Base-by-base conservation (phyloP, 495 filamentous ascomycete genomes). In the Penicillium verhagenii region DNA sequence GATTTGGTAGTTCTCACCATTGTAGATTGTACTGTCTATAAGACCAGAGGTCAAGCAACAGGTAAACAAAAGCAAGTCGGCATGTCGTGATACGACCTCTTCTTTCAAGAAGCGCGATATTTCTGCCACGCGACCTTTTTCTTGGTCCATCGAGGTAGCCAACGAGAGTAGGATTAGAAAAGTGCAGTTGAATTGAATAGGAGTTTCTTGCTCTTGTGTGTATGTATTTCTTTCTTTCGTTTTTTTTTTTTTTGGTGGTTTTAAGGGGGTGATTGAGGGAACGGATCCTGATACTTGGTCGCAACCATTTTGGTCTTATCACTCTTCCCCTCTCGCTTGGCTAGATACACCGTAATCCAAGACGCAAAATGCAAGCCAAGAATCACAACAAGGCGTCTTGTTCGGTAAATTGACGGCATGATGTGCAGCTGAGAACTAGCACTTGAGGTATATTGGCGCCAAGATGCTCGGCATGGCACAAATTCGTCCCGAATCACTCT, bases 1-100 rank as follows among this genome's bases (percentile, higher is more conserved):
- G 16, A n/a, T n/a, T 0, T 6, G 6, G 33, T n/a, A 6, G 14
- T 16, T 35, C 13, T 3, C 33, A 72, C 69, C 69, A 33, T 79
- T 77, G 59, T 79, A 82, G 38, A 79, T 71, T 5, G 76, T 79
- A 53, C 77, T 77, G 54, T 82, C 79, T 7, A 79, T 69, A 1
- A 82, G 61, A 5, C 79, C 79, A 0, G 78, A 79, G 13, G 61
- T 71, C 42, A 81, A 66, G 53, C 77, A 81, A 59, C 79, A 82
- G 21, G 66, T 66, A 18, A 78, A 66, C 16, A 82, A 61, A 11
- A 79, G 65, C 29, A 75, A 23, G 42, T 79, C 69, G 20, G 72
- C 74, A 53, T 75, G 53, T 24, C 48, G 59, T 8, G 76, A 55
- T 28, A 69, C 60, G 39, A 80, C 46, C 13, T 76, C 66, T 0